Percentiles rank a stretch among this genome's conserved stretches.
Conservation (phyloP, 2,329 filamentous ascomycete species). For the Dryadomyces quercus-mongolicae region DNA sequence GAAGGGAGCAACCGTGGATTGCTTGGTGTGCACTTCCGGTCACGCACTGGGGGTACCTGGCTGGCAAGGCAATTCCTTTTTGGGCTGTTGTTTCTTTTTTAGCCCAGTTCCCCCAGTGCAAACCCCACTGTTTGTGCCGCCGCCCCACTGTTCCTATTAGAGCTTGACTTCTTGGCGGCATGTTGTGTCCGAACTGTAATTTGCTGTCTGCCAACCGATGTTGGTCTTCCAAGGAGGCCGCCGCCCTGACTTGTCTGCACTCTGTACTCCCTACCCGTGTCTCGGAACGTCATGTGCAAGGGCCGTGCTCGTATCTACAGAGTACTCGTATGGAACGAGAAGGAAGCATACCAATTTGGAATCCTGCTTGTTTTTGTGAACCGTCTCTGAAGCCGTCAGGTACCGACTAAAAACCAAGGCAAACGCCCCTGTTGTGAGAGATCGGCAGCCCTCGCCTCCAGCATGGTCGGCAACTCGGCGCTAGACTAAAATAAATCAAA, state of each 20-base stretch:
- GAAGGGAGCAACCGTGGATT: background rate
- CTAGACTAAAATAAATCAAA: too few species aligned
- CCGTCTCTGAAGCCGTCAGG: background rate
- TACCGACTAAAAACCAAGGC: background rate
- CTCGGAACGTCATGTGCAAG: too few species aligned
- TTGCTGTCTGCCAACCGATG: background rate
- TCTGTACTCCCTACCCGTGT: too few species aligned
- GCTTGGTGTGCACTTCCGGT: background rate
- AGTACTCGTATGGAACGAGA: too few species aligned
- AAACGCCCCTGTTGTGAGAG: background rate
- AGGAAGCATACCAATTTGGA: too few species aligned
- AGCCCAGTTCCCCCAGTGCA: background rate
- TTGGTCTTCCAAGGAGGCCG: too few species aligned
- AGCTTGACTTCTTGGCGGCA: background rate
- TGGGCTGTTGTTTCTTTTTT: background rate
- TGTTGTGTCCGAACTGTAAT: background rate
- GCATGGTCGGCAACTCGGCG: too few species aligned
- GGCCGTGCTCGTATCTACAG: too few species aligned
- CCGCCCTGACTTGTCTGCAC: too few species aligned
- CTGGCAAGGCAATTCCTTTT: background rate
- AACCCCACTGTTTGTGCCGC: background rate
- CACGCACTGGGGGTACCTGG: background rate
- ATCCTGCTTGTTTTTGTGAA: too few species aligned
- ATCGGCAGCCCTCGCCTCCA: background rate
- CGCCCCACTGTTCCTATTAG: background rate